These are phyloP conservation scores for Moesziomyces parantarcticus DNA, from an alignment of 1,284 basidiomycete genomes.

Conservation along the genomic window DNA sequence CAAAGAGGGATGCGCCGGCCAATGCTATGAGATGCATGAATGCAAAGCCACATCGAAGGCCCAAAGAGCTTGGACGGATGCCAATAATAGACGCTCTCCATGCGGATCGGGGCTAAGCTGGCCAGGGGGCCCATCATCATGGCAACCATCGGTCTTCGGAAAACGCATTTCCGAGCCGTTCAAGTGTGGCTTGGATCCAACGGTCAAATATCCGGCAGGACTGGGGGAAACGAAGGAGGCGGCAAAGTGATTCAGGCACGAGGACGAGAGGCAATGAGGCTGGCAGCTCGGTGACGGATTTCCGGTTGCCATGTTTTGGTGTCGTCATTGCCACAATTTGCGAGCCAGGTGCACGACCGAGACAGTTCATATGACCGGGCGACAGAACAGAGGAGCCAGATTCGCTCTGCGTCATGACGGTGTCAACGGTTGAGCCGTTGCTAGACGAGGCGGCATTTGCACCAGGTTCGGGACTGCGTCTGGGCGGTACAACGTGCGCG, in stretches of 20 bases:
- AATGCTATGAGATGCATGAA: not conserved
- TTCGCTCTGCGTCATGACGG: too few species aligned
- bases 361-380: not conserved
- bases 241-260: not conserved
- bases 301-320: conserved; percentile 1
- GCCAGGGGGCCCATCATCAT: not conserved
- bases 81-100: conserved; percentile 2
- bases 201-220: not conserved
- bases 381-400: not conserved
- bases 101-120: not conserved
- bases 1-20: too few species aligned
- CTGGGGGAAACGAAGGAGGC: not conserved
- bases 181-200: conserved; percentile 15
- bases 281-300: not conserved
- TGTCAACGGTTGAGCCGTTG: too few species aligned
- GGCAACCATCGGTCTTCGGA: not conserved
- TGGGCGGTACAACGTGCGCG: too few species aligned
- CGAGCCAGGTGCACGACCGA: not conserved
- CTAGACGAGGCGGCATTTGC: too few species aligned
- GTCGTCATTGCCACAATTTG: conserved; percentile 19
- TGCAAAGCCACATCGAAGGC: not conserved
- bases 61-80: not conserved
- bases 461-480: too few species aligned
- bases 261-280: not conserved
- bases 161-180: not conserved